phyloP scores from a whole-genome alignment of 805 yeast genomes.

The Barnettozyma wickerhamii region DNA sequence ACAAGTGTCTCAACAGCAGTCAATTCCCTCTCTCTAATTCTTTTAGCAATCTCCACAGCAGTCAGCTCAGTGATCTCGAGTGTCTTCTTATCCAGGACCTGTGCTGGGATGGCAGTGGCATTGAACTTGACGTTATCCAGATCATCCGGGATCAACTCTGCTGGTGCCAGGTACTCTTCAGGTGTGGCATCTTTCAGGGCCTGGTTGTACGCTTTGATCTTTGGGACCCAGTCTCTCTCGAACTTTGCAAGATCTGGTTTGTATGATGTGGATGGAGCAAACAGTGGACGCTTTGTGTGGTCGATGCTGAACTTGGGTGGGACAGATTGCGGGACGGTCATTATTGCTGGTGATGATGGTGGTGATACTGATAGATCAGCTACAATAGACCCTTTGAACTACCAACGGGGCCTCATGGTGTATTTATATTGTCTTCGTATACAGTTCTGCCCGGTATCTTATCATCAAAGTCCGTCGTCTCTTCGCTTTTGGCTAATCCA shows the following conservation, averaged over 20 bases:
- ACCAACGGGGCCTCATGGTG: no score
- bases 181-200: conserved; percentile 19
- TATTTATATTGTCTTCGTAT: no score
- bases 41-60: conserved; percentile 18
- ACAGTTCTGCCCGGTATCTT: no score
- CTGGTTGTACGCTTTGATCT: conserved; percentile 21
- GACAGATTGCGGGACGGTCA: conserved; percentile 6
- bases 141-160: conserved; percentile 18
- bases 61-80: conserved; percentile 19
- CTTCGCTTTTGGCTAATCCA: no score
- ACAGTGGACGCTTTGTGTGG: conserved; percentile 17
- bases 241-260: conserved; percentile 17
- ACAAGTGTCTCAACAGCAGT: conserved; percentile 18
- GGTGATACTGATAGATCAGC: no score
- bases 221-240: conserved; percentile 22
- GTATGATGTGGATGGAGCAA: conserved; percentile 6
- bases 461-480: no score
- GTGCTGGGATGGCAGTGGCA: conserved; percentile 20
- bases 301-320: conserved; percentile 10
- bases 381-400: no score
- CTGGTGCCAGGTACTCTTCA: conserved; percentile 21
- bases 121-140: conserved; percentile 19
- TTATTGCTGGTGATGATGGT: neutral
- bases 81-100: conserved; percentile 17
- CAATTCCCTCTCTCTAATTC: conserved; percentile 15